Evolutionary conservation across 2,329 filamentous ascomycete species (phyloP).

Genomic region (Davidsoniella eucalypti): DNA sequence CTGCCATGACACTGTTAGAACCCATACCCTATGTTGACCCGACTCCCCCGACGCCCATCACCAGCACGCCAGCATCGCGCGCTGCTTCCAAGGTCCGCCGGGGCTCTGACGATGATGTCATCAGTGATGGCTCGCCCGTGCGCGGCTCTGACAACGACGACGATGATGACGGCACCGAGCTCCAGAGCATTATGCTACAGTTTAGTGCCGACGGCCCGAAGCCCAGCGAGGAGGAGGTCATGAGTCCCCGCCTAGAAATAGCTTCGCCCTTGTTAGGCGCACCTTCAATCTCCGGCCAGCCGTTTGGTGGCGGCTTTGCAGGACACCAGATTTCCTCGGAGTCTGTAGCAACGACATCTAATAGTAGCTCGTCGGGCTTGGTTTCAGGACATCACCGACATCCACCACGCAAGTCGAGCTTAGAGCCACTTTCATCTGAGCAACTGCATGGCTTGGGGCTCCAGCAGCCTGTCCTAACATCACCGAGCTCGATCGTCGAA

Average conservation of each 20-base stretch:
- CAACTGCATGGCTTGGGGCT: slow-evolving; percentile 29
- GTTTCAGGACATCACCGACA: slow-evolving; percentile 30
- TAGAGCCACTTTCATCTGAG: slow-evolving; percentile 50
- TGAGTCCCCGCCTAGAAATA: slow-evolving; percentile 75
- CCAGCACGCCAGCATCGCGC: slow-evolving; percentile 41
- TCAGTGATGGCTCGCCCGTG: slow-evolving; percentile 27
- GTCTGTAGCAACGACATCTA: neutral
- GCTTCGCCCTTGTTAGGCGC: slow-evolving; percentile 61
- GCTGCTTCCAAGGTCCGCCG: slow-evolving; percentile 33
- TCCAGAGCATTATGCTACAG: slow-evolving; percentile 95
- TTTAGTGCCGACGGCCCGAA: slow-evolving; percentile 63
- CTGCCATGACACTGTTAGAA: slow-evolving; percentile 32
- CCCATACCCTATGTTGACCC: slow-evolving; percentile 37
- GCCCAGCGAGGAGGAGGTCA: slow-evolving; percentile 64
- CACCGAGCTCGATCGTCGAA: slow-evolving; percentile 13
- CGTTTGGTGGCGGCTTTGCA: slow-evolving; percentile 1
- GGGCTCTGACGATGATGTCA: slow-evolving; percentile 38
- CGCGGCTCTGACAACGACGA: slow-evolving; percentile 49
- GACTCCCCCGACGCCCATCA: slow-evolving; percentile 38
- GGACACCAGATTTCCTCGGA: too few species aligned
- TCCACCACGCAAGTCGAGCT: slow-evolving; percentile 70
- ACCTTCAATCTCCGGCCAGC: slow-evolving; percentile 21
- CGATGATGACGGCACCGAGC: slow-evolving; percentile 62
- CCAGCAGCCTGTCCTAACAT: neutral
- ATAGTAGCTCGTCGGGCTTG: neutral